These are phyloP conservation scores for Leccinum ponderosum DNA, from an alignment of 1,284 basidiomycete species.

Conservation along the genomic window DNA sequence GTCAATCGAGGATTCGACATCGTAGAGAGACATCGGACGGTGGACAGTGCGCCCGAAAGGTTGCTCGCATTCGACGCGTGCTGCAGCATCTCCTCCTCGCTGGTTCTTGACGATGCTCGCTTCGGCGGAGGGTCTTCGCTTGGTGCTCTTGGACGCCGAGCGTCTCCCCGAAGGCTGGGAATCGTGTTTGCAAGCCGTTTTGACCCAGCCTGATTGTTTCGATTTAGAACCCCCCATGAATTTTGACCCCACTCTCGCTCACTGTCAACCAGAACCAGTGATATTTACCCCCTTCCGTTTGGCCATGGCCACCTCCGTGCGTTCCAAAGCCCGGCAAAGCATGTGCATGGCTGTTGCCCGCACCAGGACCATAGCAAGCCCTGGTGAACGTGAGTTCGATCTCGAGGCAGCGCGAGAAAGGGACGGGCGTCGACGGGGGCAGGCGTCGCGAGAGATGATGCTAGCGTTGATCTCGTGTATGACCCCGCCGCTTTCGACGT, in stretches of 20 bases:
- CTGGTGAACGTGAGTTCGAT: slow-evolving; percentile 21
- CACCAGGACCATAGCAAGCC: slow-evolving; percentile 14
- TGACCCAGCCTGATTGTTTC: slow-evolving; percentile 35
- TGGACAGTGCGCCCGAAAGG: slow-evolving; percentile 61
- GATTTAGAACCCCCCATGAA: slow-evolving; percentile 2
- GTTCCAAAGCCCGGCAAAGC: slow-evolving; percentile 17
- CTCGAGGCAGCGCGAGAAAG: slow-evolving; percentile 5
- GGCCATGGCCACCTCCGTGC: slow-evolving; percentile 17
- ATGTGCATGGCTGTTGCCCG: slow-evolving; percentile 16
- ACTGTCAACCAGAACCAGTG: slow-evolving; percentile 29
- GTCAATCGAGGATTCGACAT: slow-evolving; percentile 71
- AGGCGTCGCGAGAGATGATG: slow-evolving; percentile 18
- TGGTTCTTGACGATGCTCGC: slow-evolving; percentile 33
- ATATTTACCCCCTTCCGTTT: slow-evolving; percentile 20
- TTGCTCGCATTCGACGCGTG: slow-evolving; percentile 68
- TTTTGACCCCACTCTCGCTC: slow-evolving; percentile 11
- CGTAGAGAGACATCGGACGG: slow-evolving; percentile 62
- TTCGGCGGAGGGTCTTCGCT: slow-evolving; percentile 65
- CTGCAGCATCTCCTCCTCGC: slow-evolving; percentile 43
- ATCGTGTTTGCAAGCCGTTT: slow-evolving; percentile 50
- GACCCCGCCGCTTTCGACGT: neutral
- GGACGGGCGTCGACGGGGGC: slow-evolving; percentile 8
- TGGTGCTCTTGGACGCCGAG: slow-evolving; percentile 57
- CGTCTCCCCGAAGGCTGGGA: slow-evolving; percentile 71
- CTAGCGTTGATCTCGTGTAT: slow-evolving; percentile 16